These are phyloP conservation scores for Apophysomyces ossiformis DNA, from an alignment of 371 early-diverging fungal species.

Conservation along the genomic window DNA sequence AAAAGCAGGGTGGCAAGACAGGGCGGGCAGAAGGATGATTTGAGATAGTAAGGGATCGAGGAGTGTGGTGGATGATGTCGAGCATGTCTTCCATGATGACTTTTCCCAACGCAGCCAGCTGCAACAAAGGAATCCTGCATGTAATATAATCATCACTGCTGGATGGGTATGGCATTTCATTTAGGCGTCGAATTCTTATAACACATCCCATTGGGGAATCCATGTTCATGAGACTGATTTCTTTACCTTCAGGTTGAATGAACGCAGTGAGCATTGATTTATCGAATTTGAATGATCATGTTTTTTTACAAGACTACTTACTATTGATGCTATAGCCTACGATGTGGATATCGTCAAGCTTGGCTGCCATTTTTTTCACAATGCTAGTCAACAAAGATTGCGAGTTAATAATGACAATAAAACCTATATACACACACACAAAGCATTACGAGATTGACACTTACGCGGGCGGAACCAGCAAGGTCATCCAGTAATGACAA, in stretches of 20 bases:
- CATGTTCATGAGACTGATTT: slow-evolving; percentile 15
- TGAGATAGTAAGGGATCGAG: slow-evolving; percentile 15
- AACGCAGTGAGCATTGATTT: slow-evolving; percentile 2
- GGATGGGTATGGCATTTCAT: slow-evolving; percentile 12
- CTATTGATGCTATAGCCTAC: slow-evolving; percentile 16
- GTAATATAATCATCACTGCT: slow-evolving; percentile 9
- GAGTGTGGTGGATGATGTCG: slow-evolving; percentile 12
- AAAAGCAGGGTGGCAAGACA: slow-evolving; percentile 15
- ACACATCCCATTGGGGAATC: slow-evolving; percentile 15
- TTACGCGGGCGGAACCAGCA: too few relatives aligned
- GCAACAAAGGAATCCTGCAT: slow-evolving; percentile 11
- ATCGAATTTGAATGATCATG: slow-evolving; percentile 4
- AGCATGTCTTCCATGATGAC: slow-evolving; percentile 12
- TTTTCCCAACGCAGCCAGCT: slow-evolving; percentile 9
- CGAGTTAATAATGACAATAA: too few relatives aligned
- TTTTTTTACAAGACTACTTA: slow-evolving; percentile 7
- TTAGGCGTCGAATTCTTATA: slow-evolving; percentile 15
- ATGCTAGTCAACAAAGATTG: background rate
- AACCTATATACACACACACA: background rate
- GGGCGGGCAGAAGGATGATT: slow-evolving; percentile 12
- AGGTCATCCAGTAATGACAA: too few relatives aligned
- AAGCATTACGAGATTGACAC: too few relatives aligned
- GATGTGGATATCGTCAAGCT: slow-evolving; percentile 6
- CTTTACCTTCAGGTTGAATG: background rate
- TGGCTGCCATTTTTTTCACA: slow-evolving; percentile 12